Percentiles rank a stretch among this genome's conserved stretches.
These are phyloP conservation scores for Ceratobasidium sp. DNA, from an alignment of 1,284 basidiomycete species.

Conservation along the genomic window DNA sequence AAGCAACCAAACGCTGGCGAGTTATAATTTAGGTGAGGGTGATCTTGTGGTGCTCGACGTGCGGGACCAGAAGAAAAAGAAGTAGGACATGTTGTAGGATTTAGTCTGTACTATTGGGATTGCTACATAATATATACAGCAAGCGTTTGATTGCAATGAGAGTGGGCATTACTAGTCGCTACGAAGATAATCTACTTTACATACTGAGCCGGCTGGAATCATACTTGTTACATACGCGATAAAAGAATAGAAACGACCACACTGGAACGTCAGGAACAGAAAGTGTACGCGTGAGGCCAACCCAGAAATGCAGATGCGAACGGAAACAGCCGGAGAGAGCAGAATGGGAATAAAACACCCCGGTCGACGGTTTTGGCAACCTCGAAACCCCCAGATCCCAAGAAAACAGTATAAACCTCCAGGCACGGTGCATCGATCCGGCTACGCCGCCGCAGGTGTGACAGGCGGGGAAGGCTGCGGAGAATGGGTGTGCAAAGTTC, in stretches of 20 bases:
- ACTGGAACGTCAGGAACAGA: not conserved
- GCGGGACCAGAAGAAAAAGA: conserved; percentile 78
- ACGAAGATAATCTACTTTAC: conserved; percentile 36
- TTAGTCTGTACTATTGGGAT: conserved; percentile 21
- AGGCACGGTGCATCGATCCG: not conserved
- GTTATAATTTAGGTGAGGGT: conserved; percentile 88
- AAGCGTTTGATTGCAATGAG: conserved; percentile 3
- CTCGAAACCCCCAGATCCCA: not conserved
- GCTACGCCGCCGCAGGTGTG: conserved; percentile 29
- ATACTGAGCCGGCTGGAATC: not conserved
- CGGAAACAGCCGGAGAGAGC: not conserved
- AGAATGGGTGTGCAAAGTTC: conserved; percentile 31
- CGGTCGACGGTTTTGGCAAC: conserved; percentile 12
- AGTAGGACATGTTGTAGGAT: conserved; percentile 44
- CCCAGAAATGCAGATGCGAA: conserved; percentile 26
- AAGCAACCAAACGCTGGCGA: conserved; percentile 82
- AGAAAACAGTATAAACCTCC: not conserved
- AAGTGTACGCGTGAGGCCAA: conserved; percentile 22
- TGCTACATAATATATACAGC: conserved; percentile 23
- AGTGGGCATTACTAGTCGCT: conserved; percentile 32
- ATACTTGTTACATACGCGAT: conserved; percentile 31
- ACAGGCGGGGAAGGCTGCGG: conserved; percentile 28
- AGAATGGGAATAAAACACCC: not conserved
- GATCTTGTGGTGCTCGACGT: conserved; percentile 79
- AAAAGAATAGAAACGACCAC: not conserved